Evolutionary conservation across 805 yeast genomes (phyloP).

Genomic region (Schwanniomyces pseudopolymorphus): DNA sequence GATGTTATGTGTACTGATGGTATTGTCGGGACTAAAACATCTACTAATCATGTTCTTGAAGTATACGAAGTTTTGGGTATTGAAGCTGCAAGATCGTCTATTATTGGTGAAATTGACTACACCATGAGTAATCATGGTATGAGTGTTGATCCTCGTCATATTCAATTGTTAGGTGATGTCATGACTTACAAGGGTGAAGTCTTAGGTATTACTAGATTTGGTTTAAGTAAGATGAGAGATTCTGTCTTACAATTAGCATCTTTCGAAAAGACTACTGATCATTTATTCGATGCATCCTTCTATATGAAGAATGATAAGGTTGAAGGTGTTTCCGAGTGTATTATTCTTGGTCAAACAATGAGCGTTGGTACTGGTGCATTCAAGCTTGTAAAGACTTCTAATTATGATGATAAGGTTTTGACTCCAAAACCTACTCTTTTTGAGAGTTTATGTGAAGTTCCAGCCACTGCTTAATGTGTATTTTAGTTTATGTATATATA

Average conservation of each 20-base stretch:
- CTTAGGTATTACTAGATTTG: conserved; percentile 96
- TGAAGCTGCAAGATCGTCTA: conserved; percentile 94
- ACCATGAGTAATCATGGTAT: conserved; percentile 99
- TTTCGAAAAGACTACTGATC: conserved; percentile 97
- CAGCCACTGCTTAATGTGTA: conserved; percentile 9
- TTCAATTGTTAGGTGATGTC: conserved; percentile 94
- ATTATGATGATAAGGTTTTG: conserved; percentile 43
- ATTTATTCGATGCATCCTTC: conserved; percentile 96
- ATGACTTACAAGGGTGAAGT: conserved; percentile 99
- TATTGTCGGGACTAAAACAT: conserved; percentile 81
- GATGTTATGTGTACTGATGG: conserved; percentile 98
- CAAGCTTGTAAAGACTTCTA: conserved; percentile 68
- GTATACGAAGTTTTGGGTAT: conserved; percentile 89
- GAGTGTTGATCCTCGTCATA: conserved; percentile 99
- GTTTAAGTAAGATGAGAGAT: conserved; percentile 97
- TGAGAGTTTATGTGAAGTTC: conserved; percentile 39
- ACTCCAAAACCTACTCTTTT: conserved; percentile 44
- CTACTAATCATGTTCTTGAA: conserved; percentile 90
- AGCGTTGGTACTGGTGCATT: conserved; percentile 96
- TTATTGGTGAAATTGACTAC: conserved; percentile 90
- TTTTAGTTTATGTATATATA: conserved; percentile 9
- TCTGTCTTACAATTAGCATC: conserved; percentile 95
- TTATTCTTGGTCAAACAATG: conserved; percentile 97
- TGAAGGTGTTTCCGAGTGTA: conserved; percentile 98
- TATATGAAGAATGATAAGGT: conserved; percentile 94